Evolutionary conservation across 257 asterid species (phyloP).

Genomic region (Solanum neorickii): DNA sequence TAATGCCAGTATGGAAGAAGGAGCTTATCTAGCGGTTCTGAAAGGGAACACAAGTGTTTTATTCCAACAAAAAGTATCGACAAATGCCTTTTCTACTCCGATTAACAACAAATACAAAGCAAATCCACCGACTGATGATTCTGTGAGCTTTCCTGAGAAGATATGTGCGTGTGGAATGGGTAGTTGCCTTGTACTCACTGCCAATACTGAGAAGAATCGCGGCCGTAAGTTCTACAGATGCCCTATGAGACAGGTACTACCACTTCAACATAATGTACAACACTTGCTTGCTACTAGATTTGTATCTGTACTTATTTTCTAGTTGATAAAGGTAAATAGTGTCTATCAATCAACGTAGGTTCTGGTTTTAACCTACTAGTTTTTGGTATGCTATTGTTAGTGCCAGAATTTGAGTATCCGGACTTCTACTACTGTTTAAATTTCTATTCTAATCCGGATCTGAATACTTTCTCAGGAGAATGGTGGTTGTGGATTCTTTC

Average conservation of each 20-base stretch:
- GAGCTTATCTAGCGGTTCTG: constrained; percentile 9
- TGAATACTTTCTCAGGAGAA: constrained; percentile 1
- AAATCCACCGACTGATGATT: not conserved
- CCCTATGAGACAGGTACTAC: constrained; percentile 5
- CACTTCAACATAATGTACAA: not conserved
- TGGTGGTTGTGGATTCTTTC: constrained; percentile 16
- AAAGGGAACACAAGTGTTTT: constrained; percentile 4
- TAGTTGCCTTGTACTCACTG: constrained; percentile 3
- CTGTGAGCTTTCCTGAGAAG: constrained; percentile 1
- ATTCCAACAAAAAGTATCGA: not conserved
- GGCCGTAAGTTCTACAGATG: constrained; percentile 13
- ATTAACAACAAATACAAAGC: too few species aligned
- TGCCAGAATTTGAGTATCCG: not conserved
- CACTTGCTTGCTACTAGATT: not conserved
- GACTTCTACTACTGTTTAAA: not conserved
- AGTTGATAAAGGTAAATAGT: not conserved
- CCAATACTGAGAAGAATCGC: constrained; percentile 10
- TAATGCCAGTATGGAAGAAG: not conserved
- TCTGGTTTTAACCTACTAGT: not conserved
- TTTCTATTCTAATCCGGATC: not conserved
- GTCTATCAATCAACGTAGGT: not conserved
- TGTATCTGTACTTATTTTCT: not conserved
- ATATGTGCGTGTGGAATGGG: constrained; percentile 6
- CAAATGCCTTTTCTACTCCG: not conserved
- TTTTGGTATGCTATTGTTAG: not conserved